These are phyloP conservation scores for Ogataea ganodermae DNA, from an alignment of 805 yeast genomes.

Conservation along the genomic window DNA sequence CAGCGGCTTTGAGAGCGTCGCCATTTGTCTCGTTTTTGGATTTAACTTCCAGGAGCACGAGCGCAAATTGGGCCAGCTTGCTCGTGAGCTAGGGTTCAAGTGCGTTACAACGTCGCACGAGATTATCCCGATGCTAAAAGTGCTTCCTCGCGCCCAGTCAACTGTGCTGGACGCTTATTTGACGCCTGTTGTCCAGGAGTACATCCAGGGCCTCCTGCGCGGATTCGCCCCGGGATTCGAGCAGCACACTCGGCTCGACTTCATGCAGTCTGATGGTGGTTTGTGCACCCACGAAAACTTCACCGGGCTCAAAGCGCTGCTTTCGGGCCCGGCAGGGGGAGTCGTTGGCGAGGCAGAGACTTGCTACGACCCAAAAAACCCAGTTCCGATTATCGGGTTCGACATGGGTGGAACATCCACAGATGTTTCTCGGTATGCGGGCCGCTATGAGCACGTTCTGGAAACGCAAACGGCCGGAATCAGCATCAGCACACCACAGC, in stretches of 20 bases:
- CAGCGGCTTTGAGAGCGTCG: conserved; percentile 35
- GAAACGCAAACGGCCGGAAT: conserved; percentile 36
- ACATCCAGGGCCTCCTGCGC: conserved; percentile 38
- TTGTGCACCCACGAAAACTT: conserved; percentile 52
- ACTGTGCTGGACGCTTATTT: conserved; percentile 44
- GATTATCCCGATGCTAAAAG: conserved; percentile 39
- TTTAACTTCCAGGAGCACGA: conserved; percentile 40
- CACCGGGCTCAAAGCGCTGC: conserved; percentile 52
- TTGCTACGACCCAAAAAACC: conserved; percentile 41
- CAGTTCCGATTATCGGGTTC: conserved; percentile 33
- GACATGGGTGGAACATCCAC: conserved; percentile 42
- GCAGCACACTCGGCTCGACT: conserved; percentile 40
- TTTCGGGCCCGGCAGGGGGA: conserved; percentile 65
- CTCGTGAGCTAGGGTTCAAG: conserved; percentile 51
- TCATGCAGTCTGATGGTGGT: conserved; percentile 63
- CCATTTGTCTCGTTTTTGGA: conserved; percentile 40
- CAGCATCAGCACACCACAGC: conserved; percentile 36
- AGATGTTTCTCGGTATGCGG: conserved; percentile 35
- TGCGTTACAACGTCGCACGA: conserved; percentile 38
- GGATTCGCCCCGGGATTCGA: conserved; percentile 38
- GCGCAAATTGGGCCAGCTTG: conserved; percentile 33
- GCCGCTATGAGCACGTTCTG: conserved; percentile 32
- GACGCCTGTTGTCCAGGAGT: conserved; percentile 41
- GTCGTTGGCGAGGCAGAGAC: conserved; percentile 58
- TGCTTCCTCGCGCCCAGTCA: conserved; percentile 42